These are phyloP conservation scores for Periconia digitata DNA, from an alignment of 2,329 filamentous ascomycete genomes.

Conservation along the genomic window DNA sequence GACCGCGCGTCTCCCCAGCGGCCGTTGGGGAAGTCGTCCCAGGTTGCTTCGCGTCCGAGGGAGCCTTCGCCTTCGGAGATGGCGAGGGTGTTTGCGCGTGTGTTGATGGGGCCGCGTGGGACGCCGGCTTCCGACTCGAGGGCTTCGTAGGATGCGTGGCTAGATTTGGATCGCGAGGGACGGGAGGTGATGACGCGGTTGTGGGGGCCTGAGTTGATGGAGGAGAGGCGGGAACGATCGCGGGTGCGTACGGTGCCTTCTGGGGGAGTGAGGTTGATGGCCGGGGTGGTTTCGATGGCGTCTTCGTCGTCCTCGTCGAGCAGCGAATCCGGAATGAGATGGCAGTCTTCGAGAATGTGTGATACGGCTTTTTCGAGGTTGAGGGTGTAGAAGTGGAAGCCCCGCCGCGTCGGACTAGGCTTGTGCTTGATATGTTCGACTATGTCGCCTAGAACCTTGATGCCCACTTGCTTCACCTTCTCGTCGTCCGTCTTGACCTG, in stretches of 20 bases:
- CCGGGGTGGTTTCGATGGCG: constrained; percentile 52
- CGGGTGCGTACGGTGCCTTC: constrained; percentile 22
- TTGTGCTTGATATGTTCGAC: constrained; percentile 75
- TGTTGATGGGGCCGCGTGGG: constrained; percentile 71
- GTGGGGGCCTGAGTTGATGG: constrained; percentile 79
- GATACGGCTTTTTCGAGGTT: constrained; percentile 96
- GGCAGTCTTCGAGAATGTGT: constrained; percentile 82
- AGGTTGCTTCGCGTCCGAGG: constrained; percentile 90
- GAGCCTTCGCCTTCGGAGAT: constrained; percentile 93
- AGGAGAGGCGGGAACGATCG: constrained; percentile 67
- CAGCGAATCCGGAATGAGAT: constrained; percentile 68
- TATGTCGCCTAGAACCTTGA: constrained; percentile 82
- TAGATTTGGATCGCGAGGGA: constrained; percentile 55
- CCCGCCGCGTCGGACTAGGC: constrained; percentile 49
- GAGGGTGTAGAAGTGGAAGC: constrained; percentile 96
- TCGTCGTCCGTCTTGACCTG: constrained; percentile 78
- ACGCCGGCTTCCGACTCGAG: constrained; percentile 76
- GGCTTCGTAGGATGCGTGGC: constrained; percentile 60
- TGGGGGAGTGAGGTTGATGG: constrained; percentile 35
- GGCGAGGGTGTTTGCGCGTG: constrained; percentile 80
- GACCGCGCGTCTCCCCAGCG: constrained; percentile 92
- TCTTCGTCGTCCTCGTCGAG: constrained; percentile 44
- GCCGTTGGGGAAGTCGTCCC: constrained; percentile 98
- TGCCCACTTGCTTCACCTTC: constrained; percentile 75
- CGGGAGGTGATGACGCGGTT: constrained; percentile 84